phyloP scores from a whole-genome alignment of 2,329 filamentous ascomycete genomes.

The Xylariaceae sp. region DNA sequence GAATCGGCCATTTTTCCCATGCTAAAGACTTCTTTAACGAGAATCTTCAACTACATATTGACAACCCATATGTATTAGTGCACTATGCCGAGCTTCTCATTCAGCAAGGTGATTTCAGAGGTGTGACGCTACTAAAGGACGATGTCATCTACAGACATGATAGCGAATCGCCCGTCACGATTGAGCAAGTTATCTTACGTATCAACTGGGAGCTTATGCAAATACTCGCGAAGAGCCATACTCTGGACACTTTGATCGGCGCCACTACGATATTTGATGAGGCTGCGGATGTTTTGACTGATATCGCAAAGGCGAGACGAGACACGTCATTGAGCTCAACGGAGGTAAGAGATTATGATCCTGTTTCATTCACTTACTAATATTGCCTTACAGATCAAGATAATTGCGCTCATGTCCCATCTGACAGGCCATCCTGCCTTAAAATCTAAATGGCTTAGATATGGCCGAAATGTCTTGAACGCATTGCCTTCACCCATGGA shows the following conservation, averaged over 20 bases:
- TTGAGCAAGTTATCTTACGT: slow-evolving; percentile 9
- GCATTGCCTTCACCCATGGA: not conserved
- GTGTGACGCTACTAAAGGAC: slow-evolving; percentile 13
- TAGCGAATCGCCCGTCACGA: not conserved
- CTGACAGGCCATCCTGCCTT: slow-evolving; percentile 7
- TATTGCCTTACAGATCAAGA: slow-evolving; percentile 14
- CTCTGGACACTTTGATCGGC: slow-evolving; percentile 4
- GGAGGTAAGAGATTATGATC: slow-evolving; percentile 7
- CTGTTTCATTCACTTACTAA: not conserved
- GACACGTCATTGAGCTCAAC: slow-evolving; percentile 12
- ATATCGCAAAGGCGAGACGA: not conserved
- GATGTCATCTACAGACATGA: slow-evolving; percentile 8
- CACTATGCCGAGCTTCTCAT: slow-evolving; percentile 28
- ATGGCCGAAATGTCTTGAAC: not conserved
- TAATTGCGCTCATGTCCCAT: slow-evolving; percentile 14
- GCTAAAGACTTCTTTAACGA: slow-evolving; percentile 20
- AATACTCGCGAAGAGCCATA: slow-evolving; percentile 12
- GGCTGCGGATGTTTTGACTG: slow-evolving; percentile 3
- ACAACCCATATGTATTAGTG: slow-evolving; percentile 24
- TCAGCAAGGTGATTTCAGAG: slow-evolving; percentile 25
- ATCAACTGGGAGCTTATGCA: slow-evolving; percentile 17
- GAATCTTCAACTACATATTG: slow-evolving; percentile 20
- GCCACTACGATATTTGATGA: slow-evolving; percentile 3
- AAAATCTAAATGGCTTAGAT: slow-evolving; percentile 6
- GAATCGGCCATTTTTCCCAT: slow-evolving; percentile 23